Conservation (phyloP, 108 stramenopile species). For the Fragilariopsis cylindrus region DNA sequence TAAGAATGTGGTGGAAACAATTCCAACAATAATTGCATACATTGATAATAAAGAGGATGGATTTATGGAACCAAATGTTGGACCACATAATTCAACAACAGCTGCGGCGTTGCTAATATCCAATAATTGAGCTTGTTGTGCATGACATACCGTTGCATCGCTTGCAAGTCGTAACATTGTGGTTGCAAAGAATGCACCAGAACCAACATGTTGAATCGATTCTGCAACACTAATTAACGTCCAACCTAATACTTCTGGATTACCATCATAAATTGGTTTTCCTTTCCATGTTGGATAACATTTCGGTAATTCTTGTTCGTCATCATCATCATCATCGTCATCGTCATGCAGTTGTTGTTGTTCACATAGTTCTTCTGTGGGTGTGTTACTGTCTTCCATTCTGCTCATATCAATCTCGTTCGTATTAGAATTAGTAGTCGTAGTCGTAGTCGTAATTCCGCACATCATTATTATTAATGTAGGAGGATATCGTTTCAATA, state of each 20-base stretch:
- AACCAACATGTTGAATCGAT: constrained; percentile 48
- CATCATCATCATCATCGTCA: no score
- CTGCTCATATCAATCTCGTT: no score
- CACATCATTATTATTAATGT: no score
- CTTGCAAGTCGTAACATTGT: constrained; percentile 67
- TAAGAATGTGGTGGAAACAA: constrained; percentile 43
- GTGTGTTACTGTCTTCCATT: no score
- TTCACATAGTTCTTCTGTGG: no score
- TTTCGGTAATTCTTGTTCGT: constrained; percentile 16
- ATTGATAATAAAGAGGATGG: constrained; percentile 74
- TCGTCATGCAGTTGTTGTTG: no score
- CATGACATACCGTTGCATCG: constrained; percentile 52
- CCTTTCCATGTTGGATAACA: constrained; percentile 37
- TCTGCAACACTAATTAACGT: constrained; percentile 54
- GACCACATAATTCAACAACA: constrained; percentile 55
- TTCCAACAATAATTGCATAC: constrained; percentile 64
- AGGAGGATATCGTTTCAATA: no score
- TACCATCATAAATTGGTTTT: constrained; percentile 47
- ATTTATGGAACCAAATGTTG: constrained; percentile 58
- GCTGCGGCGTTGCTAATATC: constrained; percentile 44
- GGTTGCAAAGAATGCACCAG: constrained; percentile 66
- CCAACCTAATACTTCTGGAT: constrained; percentile 70
- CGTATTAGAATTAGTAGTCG: no score
- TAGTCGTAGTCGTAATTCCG: no score
- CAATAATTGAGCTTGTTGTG: neutral